phyloP scores from a whole-genome alignment of 768 basidiomycete species.

The Tulasnella sp. region DNA sequence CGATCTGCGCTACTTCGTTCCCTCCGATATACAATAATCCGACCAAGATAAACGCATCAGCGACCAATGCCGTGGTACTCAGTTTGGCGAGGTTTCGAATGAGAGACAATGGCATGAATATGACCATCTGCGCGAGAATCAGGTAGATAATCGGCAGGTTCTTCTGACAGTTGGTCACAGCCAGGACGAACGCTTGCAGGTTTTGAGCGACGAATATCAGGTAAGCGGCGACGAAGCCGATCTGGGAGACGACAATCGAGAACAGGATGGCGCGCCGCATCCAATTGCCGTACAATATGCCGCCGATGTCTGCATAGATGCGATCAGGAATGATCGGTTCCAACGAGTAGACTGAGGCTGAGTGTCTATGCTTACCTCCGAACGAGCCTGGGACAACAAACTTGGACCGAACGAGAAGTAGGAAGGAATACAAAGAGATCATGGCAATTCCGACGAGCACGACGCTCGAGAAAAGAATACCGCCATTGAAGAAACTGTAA shows the following conservation, averaged over 20 bases:
- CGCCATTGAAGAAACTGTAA: conserved; percentile 85
- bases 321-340: not conserved
- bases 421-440: conserved; percentile 86
- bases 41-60: conserved; percentile 88
- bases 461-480: conserved; percentile 76
- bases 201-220: conserved; percentile 95
- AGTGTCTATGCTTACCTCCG: conserved; percentile 47
- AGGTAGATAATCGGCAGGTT: conserved; percentile 58
- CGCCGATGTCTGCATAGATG: conserved; percentile 74
- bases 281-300: conserved; percentile 80
- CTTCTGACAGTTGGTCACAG: conserved; percentile 63
- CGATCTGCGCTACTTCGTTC: conserved; percentile 68
- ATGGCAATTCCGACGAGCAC: conserved; percentile 71
- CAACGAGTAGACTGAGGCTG: not conserved
- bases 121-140: conserved; percentile 70
- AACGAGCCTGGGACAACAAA: conserved; percentile 85
- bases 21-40: conserved; percentile 80
- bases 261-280: conserved; percentile 83
- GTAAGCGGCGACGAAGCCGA: conserved; percentile 84
- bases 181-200: conserved; percentile 76
- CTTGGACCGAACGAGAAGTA: conserved; percentile 80
- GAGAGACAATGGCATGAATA: conserved; percentile 85
- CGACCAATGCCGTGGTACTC: conserved; percentile 81
- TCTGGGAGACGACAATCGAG: conserved; percentile 81
- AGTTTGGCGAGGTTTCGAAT: conserved; percentile 92